Conservation (phyloP, 2,329 filamentous ascomycete species). For the Penicillium freii region DNA sequence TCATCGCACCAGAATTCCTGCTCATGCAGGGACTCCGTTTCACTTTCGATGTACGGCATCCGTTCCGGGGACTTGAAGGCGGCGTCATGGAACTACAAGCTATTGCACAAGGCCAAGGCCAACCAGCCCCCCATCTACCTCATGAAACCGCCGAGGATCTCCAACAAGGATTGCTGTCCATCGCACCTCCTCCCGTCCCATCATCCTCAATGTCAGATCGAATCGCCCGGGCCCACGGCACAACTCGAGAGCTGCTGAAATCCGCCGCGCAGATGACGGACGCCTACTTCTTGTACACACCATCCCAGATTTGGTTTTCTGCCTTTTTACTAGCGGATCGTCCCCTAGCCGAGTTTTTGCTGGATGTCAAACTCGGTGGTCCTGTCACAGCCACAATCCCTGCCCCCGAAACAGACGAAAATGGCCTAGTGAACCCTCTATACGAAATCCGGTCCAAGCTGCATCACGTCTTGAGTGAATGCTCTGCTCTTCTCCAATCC, state of each 20-base stretch:
- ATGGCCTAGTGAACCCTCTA: constrained; percentile 23
- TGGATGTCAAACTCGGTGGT: constrained; percentile 44
- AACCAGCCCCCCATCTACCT: constrained; percentile 31
- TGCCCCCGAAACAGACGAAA: neutral
- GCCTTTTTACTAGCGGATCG: constrained; percentile 72
- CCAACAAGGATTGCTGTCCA: constrained; percentile 29
- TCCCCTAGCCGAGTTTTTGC: constrained; percentile 45
- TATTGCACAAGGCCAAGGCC: constrained; percentile 60
- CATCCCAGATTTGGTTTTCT: constrained; percentile 88
- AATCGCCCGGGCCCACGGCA: constrained; percentile 65
- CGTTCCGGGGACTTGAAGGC: constrained; percentile 82
- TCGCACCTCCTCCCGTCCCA: constrained; percentile 29
- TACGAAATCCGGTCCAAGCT: constrained; percentile 40
- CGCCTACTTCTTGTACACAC: constrained; percentile 95
- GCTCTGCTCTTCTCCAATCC: constrained; percentile 39
- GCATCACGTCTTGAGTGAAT: constrained; percentile 37
- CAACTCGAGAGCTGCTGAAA: constrained; percentile 71
- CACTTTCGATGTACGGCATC: constrained; percentile 89
- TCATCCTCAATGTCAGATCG: constrained; percentile 43
- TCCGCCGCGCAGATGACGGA: constrained; percentile 83
- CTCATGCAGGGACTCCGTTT: constrained; percentile 90
- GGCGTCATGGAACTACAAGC: constrained; percentile 77
- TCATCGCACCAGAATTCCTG: constrained; percentile 88
- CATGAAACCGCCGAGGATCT: constrained; percentile 34
- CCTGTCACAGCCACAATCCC: constrained; percentile 16